Evolutionary conservation across 257 asterid species (phyloP), one percentile per base, ranked within the genome.

Genomic region (Ligustrum vulgare): DNA sequence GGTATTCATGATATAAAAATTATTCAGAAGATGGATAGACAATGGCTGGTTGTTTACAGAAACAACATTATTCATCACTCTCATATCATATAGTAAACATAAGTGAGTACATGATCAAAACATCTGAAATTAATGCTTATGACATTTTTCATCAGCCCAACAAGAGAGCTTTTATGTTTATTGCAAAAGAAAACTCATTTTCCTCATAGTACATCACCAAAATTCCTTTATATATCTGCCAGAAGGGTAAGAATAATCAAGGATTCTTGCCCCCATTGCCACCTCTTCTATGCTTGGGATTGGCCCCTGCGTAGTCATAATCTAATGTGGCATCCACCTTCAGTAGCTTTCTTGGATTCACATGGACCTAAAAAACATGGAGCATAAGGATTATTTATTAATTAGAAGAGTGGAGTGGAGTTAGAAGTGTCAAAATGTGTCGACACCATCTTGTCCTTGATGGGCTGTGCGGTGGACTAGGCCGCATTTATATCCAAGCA

Each of bases 281-380:
- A n/a, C 92, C 90, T 74, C 60, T 88, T 87, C 41, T 90, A 47
- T 93, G 97, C 88, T 77, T 90, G 0, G 82, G 86, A 62, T 91
- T 91, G 5, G 96, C 82, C 8, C 96, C 93, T 0, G 96, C 91
- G 16, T 88, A 77, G 71, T 87, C 96, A 28, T 93, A 93, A 80
- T 91, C 98, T 49, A 87, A 75, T 63, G 78, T 71, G 0, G 75
- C 73, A 11, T 82, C 82, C 1, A 80, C n/a, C 72, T 58, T 75
- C 45, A 90, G 23, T 4, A 88, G 81, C 84, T 93, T 93, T 72
- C 97, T 89, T 78, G 86, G 78, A 66, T 37, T 82, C 32, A 32
- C 74, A 45, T 22, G 16, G 18, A 68, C 71, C 35, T 51, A 65
- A 70, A 70, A 76, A 15, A 8, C 20, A 15, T 9, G 18, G 16